Percentiles rank a stretch among this genome's conserved stretches.
These are phyloP conservation scores for Colletotrichum navitas DNA, from an alignment of 2,329 filamentous ascomycete species.

Conservation along the genomic window DNA sequence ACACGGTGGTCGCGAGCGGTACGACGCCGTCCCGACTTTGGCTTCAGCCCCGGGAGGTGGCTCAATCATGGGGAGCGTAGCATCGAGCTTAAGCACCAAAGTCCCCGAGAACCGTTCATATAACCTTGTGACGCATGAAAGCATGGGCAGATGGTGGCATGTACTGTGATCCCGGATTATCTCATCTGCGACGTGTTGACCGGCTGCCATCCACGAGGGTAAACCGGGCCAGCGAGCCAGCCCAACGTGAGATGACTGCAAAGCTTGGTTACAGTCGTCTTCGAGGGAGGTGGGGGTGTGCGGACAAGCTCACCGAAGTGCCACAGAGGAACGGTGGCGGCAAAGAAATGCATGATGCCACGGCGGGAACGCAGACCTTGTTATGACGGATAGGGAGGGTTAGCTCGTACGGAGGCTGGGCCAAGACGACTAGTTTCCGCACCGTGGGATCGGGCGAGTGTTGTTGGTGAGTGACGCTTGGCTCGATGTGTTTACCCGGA, in stretches of 20 bases:
- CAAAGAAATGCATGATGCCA: constrained; percentile 13
- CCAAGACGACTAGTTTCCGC: constrained; percentile 31
- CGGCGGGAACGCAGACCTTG: constrained; percentile 6
- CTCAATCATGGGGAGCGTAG: constrained; percentile 3
- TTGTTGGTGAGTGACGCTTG: constrained; percentile 28
- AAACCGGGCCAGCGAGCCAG: constrained; percentile 15
- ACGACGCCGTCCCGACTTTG: neutral
- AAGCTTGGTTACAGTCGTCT: constrained; percentile 22
- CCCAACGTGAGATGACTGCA: constrained; percentile 7
- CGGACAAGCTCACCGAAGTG: constrained; percentile 29
- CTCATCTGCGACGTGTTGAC: neutral
- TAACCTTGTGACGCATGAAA: constrained; percentile 27
- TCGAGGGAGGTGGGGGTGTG: constrained; percentile 14
- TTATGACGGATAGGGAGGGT: neutral
- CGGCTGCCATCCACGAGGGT: constrained; percentile 4
- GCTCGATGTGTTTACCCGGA: constrained; percentile 38
- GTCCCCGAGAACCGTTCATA: neutral
- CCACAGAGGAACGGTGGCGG: constrained; percentile 9
- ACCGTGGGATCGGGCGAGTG: constrained; percentile 22
- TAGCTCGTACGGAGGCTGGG: constrained; percentile 8
- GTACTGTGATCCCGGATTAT: constrained; percentile 30
- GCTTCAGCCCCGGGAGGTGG: constrained; percentile 1
- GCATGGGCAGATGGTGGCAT: constrained; percentile 12
- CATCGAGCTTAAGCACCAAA: constrained; percentile 4
- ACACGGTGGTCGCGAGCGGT: neutral